Evolutionary conservation across 2,329 filamentous ascomycete species (phyloP), one percentile per base, ranked within the genome.

Genomic region (Fusarium bulbicola): DNA sequence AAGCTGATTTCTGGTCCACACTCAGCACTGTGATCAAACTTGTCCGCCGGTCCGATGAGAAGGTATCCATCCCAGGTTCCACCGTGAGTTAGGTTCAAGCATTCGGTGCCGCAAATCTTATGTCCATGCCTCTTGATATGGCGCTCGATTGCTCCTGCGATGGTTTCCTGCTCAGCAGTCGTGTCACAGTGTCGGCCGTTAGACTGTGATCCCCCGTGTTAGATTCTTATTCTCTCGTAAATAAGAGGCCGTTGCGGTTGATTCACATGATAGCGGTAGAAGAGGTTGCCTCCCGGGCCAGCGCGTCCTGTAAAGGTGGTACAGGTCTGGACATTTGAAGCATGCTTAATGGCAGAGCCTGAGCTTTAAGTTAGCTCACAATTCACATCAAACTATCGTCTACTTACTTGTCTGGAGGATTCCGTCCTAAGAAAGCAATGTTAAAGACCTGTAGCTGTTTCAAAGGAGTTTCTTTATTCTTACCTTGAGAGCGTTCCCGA

Each of bases 341-440:
- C 39, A 32, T 62, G 26, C n/a, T 62, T 59, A 8, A 45, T 28
- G 1, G 14, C 15, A n/a, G 32, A 0, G 6, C 40, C 40, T 40
- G 1, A 3, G 8, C 15, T 0, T 4, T 6, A 5, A 1, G 13
- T 60, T 43, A 42, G 36, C 15, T 8, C 0, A 13, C 2, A 3
- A 7, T 8, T 7, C 12, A 7, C 18, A 13, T 9, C 7, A 3
- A 2, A 3, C 15, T 18, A 18, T n/a, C 10, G 3, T 13, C 1
- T 7, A 24, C 37, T 28, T 24, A 36, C 28, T 60, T 1, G 43
- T 18, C 9, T 43, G n/a, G 13, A 61, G n/a, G 1, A 42, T 39
- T 18, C 36, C 20, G 1, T 53, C 37, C 47, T 60, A 0, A 14
- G n/a, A 7, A 1, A 7, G 3, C 0, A 6, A 2, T 28, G 7